Evolutionary conservation across 805 yeast genomes (phyloP).

Genomic region (Wickerhamiella cacticola): DNA sequence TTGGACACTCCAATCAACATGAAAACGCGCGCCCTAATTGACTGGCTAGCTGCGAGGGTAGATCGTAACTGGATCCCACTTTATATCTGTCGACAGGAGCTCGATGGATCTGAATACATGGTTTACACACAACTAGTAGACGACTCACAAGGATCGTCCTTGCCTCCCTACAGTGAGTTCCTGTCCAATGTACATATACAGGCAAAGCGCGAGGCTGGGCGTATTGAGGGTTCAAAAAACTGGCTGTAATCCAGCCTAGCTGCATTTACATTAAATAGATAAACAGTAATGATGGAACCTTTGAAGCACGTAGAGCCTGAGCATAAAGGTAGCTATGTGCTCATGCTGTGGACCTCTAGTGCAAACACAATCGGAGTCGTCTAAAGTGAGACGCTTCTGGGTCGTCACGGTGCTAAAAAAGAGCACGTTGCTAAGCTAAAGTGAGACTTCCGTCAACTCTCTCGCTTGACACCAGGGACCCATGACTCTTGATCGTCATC

Average conservation of each 20-base stretch:
- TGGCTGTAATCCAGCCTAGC: neutral
- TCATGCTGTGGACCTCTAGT: too few relatives aligned
- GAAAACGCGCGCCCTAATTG: conserved; percentile 54
- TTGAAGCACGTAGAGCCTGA: too few relatives aligned
- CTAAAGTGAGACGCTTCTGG: too few relatives aligned
- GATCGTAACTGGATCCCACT: conserved; percentile 37
- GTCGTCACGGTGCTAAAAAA: too few relatives aligned
- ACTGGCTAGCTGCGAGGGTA: conserved; percentile 37
- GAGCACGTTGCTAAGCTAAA: too few relatives aligned
- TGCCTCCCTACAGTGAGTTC: conserved; percentile 47
- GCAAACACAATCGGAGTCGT: too few relatives aligned
- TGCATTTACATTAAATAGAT: too few relatives aligned
- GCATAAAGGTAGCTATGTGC: too few relatives aligned
- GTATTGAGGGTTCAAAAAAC: neutral
- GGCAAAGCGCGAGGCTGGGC: conserved; percentile 19
- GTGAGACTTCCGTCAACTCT: too few relatives aligned
- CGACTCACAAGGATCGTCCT: conserved; percentile 46
- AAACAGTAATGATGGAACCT: too few relatives aligned
- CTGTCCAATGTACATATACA: conserved; percentile 52
- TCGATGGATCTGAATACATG: conserved; percentile 47
- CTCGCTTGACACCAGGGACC: conserved; percentile 27
- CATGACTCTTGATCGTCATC: conserved; percentile 34
- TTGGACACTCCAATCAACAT: conserved; percentile 55
- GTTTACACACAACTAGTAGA: conserved; percentile 58
- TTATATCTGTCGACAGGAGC: conserved; percentile 50